A percentile compares a stretch with the other conserved stretches of the same genome.
Conservation (phyloP, 371 early-diverging fungal species). For the Ordospora pajunii region DNA sequence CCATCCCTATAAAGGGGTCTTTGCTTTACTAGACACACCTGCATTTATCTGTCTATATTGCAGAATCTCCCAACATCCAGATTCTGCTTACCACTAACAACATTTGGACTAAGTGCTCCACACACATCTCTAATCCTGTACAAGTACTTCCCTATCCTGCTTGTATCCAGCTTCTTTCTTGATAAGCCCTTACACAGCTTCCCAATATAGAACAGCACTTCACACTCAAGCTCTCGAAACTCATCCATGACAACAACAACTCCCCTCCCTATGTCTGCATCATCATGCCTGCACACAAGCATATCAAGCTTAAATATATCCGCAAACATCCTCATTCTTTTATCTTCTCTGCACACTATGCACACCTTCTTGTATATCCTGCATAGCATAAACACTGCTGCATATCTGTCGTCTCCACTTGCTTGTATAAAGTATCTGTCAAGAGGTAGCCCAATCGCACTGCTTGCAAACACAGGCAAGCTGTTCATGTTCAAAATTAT, state of each 20-base stretch:
- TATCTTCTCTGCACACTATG: constrained; percentile 5
- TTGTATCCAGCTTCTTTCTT: neutral
- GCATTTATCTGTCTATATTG: constrained; percentile 17
- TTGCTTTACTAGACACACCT: neutral
- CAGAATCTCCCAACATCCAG: constrained; percentile 19
- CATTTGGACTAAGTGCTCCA: constrained; percentile 6
- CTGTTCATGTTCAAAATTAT: neutral
- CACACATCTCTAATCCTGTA: constrained; percentile 39
- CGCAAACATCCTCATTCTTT: constrained; percentile 28
- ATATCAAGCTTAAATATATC: constrained; percentile 17
- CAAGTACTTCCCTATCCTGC: neutral
- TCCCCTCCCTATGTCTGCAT: neutral
- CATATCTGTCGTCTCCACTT: constrained; percentile 8
- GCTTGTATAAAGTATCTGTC: constrained; percentile 15
- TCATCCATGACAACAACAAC: constrained; percentile 8
- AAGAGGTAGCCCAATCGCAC: neutral
- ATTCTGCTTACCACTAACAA: constrained; percentile 25
- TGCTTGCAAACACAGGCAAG: neutral
- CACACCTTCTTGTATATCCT: constrained; percentile 1
- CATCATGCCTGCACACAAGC: neutral
- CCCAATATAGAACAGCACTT: constrained; percentile 26
- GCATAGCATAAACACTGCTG: constrained; percentile 3
- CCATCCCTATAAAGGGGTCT: constrained; percentile 18
- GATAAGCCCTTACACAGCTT: neutral
- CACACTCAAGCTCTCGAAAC: neutral